A percentile compares a stretch with the other conserved stretches of the same genome.
These are phyloP conservation scores for Aspergillus bridgeri DNA, from an alignment of 495 filamentous ascomycete species.

Conservation along the genomic window DNA sequence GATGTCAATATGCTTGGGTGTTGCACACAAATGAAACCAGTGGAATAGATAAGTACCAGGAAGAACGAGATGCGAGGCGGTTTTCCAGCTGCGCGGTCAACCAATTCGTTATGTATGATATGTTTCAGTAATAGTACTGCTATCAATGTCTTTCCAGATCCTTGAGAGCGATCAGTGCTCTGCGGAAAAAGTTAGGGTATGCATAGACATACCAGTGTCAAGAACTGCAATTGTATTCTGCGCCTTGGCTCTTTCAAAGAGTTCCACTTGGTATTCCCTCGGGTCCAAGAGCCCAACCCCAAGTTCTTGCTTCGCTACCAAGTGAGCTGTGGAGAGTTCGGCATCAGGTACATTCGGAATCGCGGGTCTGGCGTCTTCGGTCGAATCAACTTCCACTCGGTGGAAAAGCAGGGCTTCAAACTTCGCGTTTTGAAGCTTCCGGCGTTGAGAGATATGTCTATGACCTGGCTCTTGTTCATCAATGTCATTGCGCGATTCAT, in stretches of 20 bases:
- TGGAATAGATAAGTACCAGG: slow-evolving; percentile 40
- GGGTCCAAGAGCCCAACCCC: slow-evolving; percentile 58
- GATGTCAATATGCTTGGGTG: slow-evolving; percentile 3
- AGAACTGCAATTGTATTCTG: slow-evolving; percentile 92
- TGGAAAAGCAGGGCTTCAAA: slow-evolving; percentile 52
- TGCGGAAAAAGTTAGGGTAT: neutral
- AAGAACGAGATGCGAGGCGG: slow-evolving; percentile 75
- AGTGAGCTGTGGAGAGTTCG: slow-evolving; percentile 38
- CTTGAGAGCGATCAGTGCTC: slow-evolving; percentile 33
- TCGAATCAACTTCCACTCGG: slow-evolving; percentile 31
- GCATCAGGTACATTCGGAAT: slow-evolving; percentile 14
- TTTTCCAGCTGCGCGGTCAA: slow-evolving; percentile 59
- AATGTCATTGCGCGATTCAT: slow-evolving; percentile 31
- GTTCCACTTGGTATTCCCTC: slow-evolving; percentile 86
- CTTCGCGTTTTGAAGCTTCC: slow-evolving; percentile 47
- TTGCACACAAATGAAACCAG: slow-evolving; percentile 26
- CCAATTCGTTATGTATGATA: slow-evolving; percentile 73
- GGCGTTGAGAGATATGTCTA: slow-evolving; percentile 44
- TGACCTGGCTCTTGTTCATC: slow-evolving; percentile 22
- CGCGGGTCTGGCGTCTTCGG: slow-evolving; percentile 27
- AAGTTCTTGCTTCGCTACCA: slow-evolving; percentile 43
- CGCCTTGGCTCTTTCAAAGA: slow-evolving; percentile 84
- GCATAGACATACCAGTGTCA: slow-evolving; percentile 65
- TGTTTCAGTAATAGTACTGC: slow-evolving; percentile 82
- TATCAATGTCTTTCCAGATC: slow-evolving; percentile 96